Conservation (phyloP, 805 yeast genomes). For the Jamesozyma hellenica region DNA sequence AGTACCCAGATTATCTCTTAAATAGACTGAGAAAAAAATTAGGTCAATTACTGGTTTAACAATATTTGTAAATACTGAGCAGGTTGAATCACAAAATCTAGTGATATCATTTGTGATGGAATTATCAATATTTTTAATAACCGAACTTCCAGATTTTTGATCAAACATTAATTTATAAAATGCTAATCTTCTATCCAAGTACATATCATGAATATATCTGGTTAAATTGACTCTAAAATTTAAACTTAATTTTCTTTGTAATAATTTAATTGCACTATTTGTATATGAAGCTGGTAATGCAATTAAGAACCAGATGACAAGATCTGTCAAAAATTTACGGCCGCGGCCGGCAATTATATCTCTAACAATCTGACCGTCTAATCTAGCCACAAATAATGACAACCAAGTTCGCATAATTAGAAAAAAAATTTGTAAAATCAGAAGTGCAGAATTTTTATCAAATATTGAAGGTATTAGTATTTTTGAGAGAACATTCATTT, state of each 20-base stretch:
- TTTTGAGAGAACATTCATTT: slow-evolving; percentile 65
- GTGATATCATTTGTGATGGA: slow-evolving; percentile 79
- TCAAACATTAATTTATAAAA: slow-evolving; percentile 73
- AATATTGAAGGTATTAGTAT: slow-evolving; percentile 69
- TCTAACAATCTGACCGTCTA: slow-evolving; percentile 87
- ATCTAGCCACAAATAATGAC: slow-evolving; percentile 71
- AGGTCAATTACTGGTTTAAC: slow-evolving; percentile 89
- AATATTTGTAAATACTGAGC: slow-evolving; percentile 74
- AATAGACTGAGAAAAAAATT: slow-evolving; percentile 71
- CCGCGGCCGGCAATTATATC: slow-evolving; percentile 79
- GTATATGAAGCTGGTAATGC: slow-evolving; percentile 92
- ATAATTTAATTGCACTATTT: slow-evolving; percentile 75
- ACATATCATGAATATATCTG: slow-evolving; percentile 83
- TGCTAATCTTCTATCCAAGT: slow-evolving; percentile 68
- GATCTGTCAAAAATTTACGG: slow-evolving; percentile 60
- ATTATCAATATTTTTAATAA: slow-evolving; percentile 59
- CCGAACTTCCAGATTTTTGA: slow-evolving; percentile 32
- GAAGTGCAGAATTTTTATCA: slow-evolving; percentile 54
- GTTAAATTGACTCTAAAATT: slow-evolving; percentile 77
- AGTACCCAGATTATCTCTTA: slow-evolving; percentile 77
- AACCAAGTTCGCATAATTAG: slow-evolving; percentile 78
- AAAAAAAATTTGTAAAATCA: slow-evolving; percentile 63
- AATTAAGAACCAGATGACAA: slow-evolving; percentile 77
- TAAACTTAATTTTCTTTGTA: slow-evolving; percentile 65
- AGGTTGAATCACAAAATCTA: slow-evolving; percentile 68